A percentile compares a stretch with the other conserved stretches of the same genome.
Conservation (phyloP, 78 protist genomes). For the Tieghemostelium lacteum region DNA sequence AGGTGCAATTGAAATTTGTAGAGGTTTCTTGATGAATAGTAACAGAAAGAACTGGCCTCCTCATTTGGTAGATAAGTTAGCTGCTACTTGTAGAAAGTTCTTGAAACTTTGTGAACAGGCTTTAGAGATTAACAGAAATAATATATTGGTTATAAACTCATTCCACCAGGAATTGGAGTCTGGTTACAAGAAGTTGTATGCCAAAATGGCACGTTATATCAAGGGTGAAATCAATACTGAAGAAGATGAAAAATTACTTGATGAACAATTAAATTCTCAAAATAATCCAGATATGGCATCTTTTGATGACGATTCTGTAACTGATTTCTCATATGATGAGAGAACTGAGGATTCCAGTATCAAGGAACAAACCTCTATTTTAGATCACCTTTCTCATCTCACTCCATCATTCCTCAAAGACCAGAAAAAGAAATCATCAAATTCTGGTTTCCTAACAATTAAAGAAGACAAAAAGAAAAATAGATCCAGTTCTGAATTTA, state of each 20-base stretch:
- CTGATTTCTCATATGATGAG: slow-evolving; percentile 51
- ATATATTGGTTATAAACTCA: slow-evolving; percentile 2
- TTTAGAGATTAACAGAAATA: slow-evolving; percentile 1
- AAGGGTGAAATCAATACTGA: slow-evolving; percentile 59
- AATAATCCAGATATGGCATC: background rate
- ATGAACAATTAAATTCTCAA: no score
- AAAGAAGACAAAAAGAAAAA: slow-evolving; percentile 29
- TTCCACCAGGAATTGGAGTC: slow-evolving; percentile 65
- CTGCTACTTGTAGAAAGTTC: slow-evolving; percentile 12
- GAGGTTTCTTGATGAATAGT: slow-evolving; percentile 42
- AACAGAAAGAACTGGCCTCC: slow-evolving; percentile 25
- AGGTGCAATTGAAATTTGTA: slow-evolving; percentile 63
- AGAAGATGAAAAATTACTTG: slow-evolving; percentile 11
- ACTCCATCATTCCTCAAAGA: background rate
- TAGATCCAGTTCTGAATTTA: slow-evolving; percentile 5
- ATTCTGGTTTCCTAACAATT: slow-evolving; percentile 23
- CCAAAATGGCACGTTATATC: slow-evolving; percentile 52
- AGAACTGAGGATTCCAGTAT: slow-evolving; percentile 6
- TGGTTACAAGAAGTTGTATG: slow-evolving; percentile 22
- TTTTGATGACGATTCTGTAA: slow-evolving; percentile 30
- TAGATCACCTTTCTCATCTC: background rate
- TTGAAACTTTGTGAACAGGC: slow-evolving; percentile 34
- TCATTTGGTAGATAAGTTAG: slow-evolving; percentile 6
- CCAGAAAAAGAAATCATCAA: background rate
- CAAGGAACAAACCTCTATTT: background rate